Evolutionary conservation across 2,329 filamentous ascomycete species (phyloP), one percentile per base, ranked within the genome.

Genomic region (Berkeleyomyces rouxiae): DNA sequence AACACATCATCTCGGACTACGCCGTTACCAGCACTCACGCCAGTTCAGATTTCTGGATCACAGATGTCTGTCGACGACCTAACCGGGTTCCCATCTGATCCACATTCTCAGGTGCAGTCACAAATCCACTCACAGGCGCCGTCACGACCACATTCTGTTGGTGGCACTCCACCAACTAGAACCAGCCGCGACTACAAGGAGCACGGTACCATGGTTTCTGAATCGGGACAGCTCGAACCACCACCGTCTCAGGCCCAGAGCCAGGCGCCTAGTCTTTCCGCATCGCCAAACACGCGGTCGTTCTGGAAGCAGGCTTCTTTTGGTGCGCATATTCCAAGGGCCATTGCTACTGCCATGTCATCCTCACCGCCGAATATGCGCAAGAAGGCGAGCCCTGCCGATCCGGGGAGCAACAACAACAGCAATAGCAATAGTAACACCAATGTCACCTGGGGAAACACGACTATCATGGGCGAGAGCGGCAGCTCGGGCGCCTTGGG

Each of bases 341-440:
- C 67, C 69, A 66, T 64, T 59, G 60, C 61, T 33, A 64, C 63
- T 16, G 63, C 63, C 39, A 64, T 64, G 39, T 74, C 75, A 23
- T 76, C 75, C 13, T 80, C 76, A 23, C 79, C 75, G 37, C 76
- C 73, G 9, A 74, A 70, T 49, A 74, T 70, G 10, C 69, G 69
- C 10, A 74, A 71, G 42, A 86, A 86, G 70, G 78, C 78, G 3
- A 86, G 82, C 65, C 83, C 83, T 4, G 82, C 81, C 0, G 84
- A 86, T 66, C 80, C 78, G 13, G 79, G 84, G 55, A 70, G 84
- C 33, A 77, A 74, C 65, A 82, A 77, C 79, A 1, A 76, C 79
- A 1, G 43, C 43, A 76, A 77, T 51, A 68, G 65, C 10, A 64
- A 53, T n/a, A 61, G 47, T 16, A 58, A 59, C 23, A 33, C 44